Evolutionary conservation across 2,329 filamentous ascomycete species (phyloP).

Genomic region (Talaromyces sp.): DNA sequence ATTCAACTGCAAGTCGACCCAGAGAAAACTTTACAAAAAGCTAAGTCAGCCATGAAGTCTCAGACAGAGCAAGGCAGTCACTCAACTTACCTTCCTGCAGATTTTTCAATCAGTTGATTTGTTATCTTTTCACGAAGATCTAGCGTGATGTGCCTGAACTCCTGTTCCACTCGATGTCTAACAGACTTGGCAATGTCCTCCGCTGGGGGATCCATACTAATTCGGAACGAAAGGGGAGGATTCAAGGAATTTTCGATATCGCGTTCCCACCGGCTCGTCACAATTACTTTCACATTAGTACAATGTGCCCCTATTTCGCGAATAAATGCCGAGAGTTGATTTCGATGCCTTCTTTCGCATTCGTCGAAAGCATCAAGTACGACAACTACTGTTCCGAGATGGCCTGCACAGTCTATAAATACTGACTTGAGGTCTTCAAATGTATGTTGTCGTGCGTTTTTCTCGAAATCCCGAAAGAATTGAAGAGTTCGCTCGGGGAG

Average conservation of each 20-base stretch:
- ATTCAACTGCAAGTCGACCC: conserved; percentile 10
- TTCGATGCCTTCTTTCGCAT: conserved; percentile 1
- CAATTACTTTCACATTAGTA: conserved; percentile 1
- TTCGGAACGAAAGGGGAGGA: background rate
- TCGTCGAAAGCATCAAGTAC: conserved; percentile 10
- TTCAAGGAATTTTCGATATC: conserved; percentile 4
- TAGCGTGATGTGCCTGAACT: conserved; percentile 1
- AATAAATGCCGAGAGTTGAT: conserved; percentile 1
- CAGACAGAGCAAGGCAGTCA: background rate
- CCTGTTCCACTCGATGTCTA: conserved; percentile 1
- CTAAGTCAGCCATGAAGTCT: background rate
- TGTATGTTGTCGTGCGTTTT: conserved; percentile 3
- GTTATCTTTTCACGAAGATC: conserved; percentile 1
- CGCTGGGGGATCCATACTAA: background rate
- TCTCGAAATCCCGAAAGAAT: conserved; percentile 1
- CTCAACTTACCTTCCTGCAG: conserved; percentile 8
- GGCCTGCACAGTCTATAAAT: conserved; percentile 6
- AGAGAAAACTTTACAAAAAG: conserved; percentile 7
- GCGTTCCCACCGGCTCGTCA: conserved; percentile 7
- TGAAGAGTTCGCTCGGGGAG: background rate
- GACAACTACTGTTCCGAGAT: background rate
- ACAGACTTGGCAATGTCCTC: conserved; percentile 7
- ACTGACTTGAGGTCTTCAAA: conserved; percentile 3
- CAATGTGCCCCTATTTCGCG: background rate
- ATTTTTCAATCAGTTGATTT: conserved; percentile 5